Percentiles rank a stretch among this genome's conserved stretches.
These are phyloP conservation scores for Pestalotiopsis sp. DNA, from an alignment of 2,329 filamentous ascomycete species.

Conservation along the genomic window DNA sequence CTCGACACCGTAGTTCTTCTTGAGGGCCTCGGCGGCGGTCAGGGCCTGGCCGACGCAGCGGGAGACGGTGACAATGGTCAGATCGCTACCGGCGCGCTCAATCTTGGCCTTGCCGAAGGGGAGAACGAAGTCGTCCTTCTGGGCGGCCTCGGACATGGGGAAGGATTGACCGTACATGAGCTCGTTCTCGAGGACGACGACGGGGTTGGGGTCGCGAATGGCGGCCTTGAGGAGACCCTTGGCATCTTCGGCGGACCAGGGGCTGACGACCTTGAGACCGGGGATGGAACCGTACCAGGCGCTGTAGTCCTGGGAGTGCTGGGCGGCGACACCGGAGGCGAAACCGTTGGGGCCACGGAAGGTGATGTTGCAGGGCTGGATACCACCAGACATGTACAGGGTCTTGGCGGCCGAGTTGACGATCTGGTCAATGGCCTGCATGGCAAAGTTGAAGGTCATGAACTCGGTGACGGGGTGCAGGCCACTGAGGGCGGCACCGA, in stretches of 20 bases:
- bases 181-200: constrained; percentile 89
- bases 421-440: constrained; percentile 99
- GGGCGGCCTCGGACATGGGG: constrained; percentile 95
- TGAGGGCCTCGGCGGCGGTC: constrained; percentile 84
- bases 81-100: constrained; percentile 91
- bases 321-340: constrained; percentile 89
- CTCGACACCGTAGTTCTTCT: constrained; percentile 95
- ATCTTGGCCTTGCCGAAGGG: constrained; percentile 99
- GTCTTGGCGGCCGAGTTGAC: constrained; percentile 99
- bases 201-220: constrained; percentile 97
- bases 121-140: constrained; percentile 94
- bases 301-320: constrained; percentile 98
- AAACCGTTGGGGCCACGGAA: constrained; percentile 99
- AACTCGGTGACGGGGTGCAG: constrained; percentile 97
- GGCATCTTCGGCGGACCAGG: constrained; percentile 96
- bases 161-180: constrained; percentile 90
- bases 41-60: constrained; percentile 94
- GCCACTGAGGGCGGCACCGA: constrained; percentile 92
- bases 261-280: constrained; percentile 93
- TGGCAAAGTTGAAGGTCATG: constrained; percentile 99
- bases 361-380: constrained; percentile 99
- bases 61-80: constrained; percentile 93
- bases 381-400: constrained; percentile 99
- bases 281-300: constrained; percentile 99
- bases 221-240: constrained; percentile 98